These are phyloP conservation scores for Auricularia sp. DNA, from an alignment of 768 basidiomycete species.

Conservation along the genomic window DNA sequence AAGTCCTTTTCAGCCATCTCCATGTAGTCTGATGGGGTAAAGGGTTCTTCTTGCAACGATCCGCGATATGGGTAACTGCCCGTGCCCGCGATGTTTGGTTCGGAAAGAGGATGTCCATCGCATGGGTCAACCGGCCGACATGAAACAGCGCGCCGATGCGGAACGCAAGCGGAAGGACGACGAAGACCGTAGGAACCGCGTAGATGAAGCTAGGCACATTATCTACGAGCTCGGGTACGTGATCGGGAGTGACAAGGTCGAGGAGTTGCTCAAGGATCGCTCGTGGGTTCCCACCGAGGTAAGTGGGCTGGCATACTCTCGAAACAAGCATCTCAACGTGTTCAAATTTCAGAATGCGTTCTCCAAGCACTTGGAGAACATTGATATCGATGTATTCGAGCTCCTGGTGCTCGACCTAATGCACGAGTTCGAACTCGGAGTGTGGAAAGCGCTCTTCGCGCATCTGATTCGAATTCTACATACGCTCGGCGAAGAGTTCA, in stretches of 20 bases:
- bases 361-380: constrained; percentile 11
- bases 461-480: constrained; percentile 18
- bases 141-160: neutral
- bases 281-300: neutral
- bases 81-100: constrained; percentile 31
- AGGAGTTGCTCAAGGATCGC: neutral
- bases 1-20: constrained; percentile 9
- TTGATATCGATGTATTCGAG: constrained; percentile 18
- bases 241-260: neutral
- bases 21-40: neutral
- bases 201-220: constrained; percentile 8
- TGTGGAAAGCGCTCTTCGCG: constrained; percentile 17
- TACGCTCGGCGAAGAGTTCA: constrained; percentile 2
- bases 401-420: constrained; percentile 16
- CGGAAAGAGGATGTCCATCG: constrained; percentile 19
- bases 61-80: constrained; percentile 28
- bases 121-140: constrained; percentile 20
- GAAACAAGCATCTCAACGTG: too few species aligned
- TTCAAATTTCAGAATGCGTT: constrained; percentile 27
- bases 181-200: neutral
- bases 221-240: neutral
- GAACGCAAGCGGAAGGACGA: constrained; percentile 12
- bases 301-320: neutral
- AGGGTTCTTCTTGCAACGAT: constrained; percentile 30
- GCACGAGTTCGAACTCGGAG: constrained; percentile 18